These are phyloP conservation scores for Dothistroma pini DNA, from an alignment of 2,329 filamentous ascomycete species.

Conservation along the genomic window DNA sequence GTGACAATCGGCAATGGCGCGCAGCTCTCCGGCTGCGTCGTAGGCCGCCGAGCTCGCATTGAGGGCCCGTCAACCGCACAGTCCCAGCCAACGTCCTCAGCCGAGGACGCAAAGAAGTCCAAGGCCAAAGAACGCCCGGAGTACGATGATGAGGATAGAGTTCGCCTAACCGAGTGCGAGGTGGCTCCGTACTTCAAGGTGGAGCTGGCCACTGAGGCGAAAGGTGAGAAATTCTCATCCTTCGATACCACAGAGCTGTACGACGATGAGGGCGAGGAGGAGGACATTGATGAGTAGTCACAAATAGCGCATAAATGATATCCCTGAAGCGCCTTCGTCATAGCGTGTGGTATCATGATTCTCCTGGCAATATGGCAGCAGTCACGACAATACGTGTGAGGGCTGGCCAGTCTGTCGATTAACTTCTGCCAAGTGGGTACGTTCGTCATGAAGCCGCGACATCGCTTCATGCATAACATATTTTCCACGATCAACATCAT, in stretches of 20 bases:
- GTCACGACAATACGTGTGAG: background rate
- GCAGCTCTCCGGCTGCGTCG: constrained; percentile 80
- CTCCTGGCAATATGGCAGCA: background rate
- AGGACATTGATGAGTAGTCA: constrained; percentile 19
- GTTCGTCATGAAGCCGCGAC: background rate
- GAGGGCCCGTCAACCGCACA: constrained; percentile 53
- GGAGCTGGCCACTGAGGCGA: constrained; percentile 68
- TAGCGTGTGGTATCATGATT: background rate
- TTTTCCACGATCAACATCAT: background rate
- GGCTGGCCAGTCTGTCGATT: background rate
- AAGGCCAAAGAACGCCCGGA: constrained; percentile 49
- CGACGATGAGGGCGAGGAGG: constrained; percentile 32
- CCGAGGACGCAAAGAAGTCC: constrained; percentile 44
- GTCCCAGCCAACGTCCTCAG: constrained; percentile 7
- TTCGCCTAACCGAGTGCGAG: constrained; percentile 79
- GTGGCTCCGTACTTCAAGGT: constrained; percentile 82
- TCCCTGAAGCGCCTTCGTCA: background rate
- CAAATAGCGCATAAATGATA: background rate
- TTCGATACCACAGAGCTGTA: constrained; percentile 42
- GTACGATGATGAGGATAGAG: constrained; percentile 42
- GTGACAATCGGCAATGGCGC: constrained; percentile 79
- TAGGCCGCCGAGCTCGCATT: constrained; percentile 76
- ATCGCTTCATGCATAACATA: background rate
- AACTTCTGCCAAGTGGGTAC: background rate
- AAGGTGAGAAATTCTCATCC: constrained; percentile 60